Evolutionary conservation across 805 yeast genomes (phyloP).

Genomic region (Wickerhamiella musiphila): DNA sequence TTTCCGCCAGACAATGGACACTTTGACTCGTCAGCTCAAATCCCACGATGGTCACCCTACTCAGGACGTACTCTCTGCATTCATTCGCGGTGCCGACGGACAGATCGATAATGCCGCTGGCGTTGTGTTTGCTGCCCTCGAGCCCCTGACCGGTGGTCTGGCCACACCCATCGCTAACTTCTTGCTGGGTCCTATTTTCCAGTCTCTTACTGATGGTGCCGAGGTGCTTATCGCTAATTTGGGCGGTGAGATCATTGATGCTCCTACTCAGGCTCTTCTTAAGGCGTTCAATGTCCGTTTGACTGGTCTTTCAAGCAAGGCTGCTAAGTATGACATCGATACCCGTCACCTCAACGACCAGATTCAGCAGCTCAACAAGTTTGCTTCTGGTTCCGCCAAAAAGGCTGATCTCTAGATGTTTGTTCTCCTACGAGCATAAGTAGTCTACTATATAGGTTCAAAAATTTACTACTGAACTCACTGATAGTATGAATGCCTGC

Average conservation of each 20-base stretch:
- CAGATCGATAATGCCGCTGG: constrained; percentile 18
- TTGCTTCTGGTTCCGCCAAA: not conserved
- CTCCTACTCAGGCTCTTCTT: not conserved
- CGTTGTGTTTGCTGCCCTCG: constrained; percentile 8
- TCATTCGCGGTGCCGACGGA: constrained; percentile 19
- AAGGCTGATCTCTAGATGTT: not conserved
- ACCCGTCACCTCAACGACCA: not conserved
- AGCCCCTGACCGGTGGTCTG: constrained; percentile 6
- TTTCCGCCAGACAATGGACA: constrained; percentile 11
- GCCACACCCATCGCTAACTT: not conserved
- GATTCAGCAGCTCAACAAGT: not conserved
- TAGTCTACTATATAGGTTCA: no score
- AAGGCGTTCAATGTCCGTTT: not conserved
- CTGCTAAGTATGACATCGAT: not conserved
- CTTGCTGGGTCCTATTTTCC: not conserved
- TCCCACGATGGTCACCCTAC: constrained; percentile 5
- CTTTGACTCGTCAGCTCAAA: constrained; percentile 6
- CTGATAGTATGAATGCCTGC: no score
- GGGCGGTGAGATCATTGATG: not conserved
- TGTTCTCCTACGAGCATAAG: no score
- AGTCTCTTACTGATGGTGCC: no score
- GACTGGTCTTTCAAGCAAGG: not conserved
- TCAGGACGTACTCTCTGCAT: constrained; percentile 8
- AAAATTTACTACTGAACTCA: no score
- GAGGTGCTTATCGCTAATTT: no score